Evolutionary conservation across 257 asterid species (phyloP).

Genomic region (Perilla frutescens): DNA sequence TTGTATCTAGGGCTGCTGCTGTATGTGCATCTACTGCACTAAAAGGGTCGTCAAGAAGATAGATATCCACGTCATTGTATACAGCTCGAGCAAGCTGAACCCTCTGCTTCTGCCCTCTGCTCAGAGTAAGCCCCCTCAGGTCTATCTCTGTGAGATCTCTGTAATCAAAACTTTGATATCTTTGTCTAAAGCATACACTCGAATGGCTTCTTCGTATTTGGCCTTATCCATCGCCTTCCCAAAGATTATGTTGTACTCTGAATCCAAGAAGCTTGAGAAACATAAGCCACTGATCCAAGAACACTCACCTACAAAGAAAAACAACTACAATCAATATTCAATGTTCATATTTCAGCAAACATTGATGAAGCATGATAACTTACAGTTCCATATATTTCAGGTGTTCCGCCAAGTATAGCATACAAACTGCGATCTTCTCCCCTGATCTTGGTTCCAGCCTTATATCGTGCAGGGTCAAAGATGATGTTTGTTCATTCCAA

Average conservation of each 20-base stretch:
- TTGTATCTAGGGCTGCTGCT: slow-evolving; percentile 54
- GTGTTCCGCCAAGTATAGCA: slow-evolving; percentile 74
- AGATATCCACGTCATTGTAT: slow-evolving; percentile 70
- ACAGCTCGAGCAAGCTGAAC: slow-evolving; percentile 89
- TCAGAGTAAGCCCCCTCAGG: slow-evolving; percentile 76
- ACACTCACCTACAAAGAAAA: slow-evolving; percentile 50
- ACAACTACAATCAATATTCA: not conserved
- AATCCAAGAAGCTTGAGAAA: slow-evolving; percentile 81
- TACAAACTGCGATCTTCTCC: slow-evolving; percentile 64
- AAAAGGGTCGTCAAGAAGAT: slow-evolving; percentile 84
- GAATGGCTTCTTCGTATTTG: slow-evolving; percentile 58
- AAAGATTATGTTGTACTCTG: slow-evolving; percentile 74
- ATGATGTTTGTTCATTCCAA: slow-evolving; percentile 57
- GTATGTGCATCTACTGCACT: slow-evolving; percentile 46
- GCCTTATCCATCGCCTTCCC: slow-evolving; percentile 68
- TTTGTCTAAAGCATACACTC: slow-evolving; percentile 20
- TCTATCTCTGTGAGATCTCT: slow-evolving; percentile 92
- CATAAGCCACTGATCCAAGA: slow-evolving; percentile 76
- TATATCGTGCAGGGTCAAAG: slow-evolving; percentile 43
- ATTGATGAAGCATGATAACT: slow-evolving; percentile 31
- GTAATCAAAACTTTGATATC: slow-evolving; percentile 59
- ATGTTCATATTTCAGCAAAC: not conserved
- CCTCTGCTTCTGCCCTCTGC: slow-evolving; percentile 42
- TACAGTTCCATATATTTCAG: slow-evolving; percentile 66
- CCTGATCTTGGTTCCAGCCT: slow-evolving; percentile 48